phyloP scores from a whole-genome alignment of 495 filamentous ascomycete genomes.

The Penicillium chermesinum region DNA sequence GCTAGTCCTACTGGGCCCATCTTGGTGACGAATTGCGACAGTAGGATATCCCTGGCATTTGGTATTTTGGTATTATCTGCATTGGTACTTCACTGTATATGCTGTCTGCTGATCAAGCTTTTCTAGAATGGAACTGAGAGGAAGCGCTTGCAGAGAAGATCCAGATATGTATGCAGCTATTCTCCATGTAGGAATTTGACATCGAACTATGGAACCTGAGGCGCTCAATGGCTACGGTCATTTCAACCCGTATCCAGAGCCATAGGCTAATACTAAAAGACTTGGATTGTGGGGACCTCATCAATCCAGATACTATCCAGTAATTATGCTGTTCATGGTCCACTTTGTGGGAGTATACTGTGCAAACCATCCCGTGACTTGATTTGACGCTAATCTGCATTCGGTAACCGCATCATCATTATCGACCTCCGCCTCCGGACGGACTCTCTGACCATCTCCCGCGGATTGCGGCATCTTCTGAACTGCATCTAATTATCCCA shows the following conservation, averaged over 20 bases:
- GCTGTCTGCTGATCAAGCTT: no score
- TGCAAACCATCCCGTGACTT: slow-evolving; percentile 27
- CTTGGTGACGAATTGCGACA: no score
- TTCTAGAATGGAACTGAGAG: neutral
- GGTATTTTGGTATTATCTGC: no score
- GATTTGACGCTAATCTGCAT: slow-evolving; percentile 25
- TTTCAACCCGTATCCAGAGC: no score
- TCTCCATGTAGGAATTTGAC: neutral
- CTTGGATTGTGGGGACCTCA: no score
- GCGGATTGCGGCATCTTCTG: slow-evolving; percentile 14
- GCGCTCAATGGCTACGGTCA: neutral
- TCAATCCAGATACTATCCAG: no score
- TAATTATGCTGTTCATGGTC: no score
- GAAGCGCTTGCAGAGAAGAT: neutral
- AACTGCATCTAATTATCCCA: slow-evolving; percentile 9
- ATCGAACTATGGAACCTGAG: neutral
- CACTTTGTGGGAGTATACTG: neutral
- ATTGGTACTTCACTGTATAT: no score
- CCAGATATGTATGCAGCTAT: neutral
- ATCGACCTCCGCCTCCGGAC: slow-evolving; percentile 27
- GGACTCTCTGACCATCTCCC: slow-evolving; percentile 9
- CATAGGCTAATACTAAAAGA: neutral
- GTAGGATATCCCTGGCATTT: no score
- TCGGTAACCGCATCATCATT: slow-evolving; percentile 21
- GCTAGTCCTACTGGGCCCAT: no score